phyloP scores from a whole-genome alignment of 352 stramenopile genomes.

The Phytophthora litchii region DNA sequence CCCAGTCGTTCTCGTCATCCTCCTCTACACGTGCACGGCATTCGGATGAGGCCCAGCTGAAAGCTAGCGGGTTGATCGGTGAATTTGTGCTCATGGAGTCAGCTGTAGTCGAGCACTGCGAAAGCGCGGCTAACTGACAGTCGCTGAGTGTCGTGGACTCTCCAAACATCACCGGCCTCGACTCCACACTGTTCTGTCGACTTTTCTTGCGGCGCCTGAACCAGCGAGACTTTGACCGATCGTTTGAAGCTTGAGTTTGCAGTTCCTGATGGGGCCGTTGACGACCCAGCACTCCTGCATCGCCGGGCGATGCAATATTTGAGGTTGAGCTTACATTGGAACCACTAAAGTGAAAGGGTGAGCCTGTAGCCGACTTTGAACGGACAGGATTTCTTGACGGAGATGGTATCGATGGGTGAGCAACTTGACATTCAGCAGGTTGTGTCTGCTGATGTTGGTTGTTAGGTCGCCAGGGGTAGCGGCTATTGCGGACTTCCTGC shows the following conservation, averaged over 20 bases:
- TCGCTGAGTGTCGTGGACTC: constrained; percentile 31
- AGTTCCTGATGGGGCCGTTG: constrained; percentile 12
- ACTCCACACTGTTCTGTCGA: constrained; percentile 16
- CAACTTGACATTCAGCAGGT: background rate
- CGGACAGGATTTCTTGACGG: background rate
- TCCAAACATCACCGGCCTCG: constrained; percentile 28
- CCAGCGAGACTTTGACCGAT: constrained; percentile 26
- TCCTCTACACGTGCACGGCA: constrained; percentile 33
- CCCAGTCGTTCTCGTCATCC: constrained; percentile 38
- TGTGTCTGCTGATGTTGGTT: background rate
- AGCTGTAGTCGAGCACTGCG: constrained; percentile 30
- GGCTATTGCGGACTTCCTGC: constrained; percentile 33
- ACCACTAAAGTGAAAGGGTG: constrained; percentile 12
- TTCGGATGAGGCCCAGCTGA: constrained; percentile 36
- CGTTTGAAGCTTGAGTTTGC: constrained; percentile 1
- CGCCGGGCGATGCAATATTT: background rate
- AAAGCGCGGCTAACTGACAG: constrained; percentile 30
- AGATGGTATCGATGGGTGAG: background rate
- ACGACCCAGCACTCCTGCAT: constrained; percentile 1
- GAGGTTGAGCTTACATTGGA: background rate
- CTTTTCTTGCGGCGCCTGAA: constrained; percentile 34
- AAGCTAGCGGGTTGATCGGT: constrained; percentile 25
- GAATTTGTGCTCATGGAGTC: constrained; percentile 22
- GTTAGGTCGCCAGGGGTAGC: constrained; percentile 16
- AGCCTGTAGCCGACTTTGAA: constrained; percentile 1